Evolutionary conservation across 345 rosid species (phyloP), one percentile per base, ranked within the genome.

Genomic region (Salix caprea): DNA sequence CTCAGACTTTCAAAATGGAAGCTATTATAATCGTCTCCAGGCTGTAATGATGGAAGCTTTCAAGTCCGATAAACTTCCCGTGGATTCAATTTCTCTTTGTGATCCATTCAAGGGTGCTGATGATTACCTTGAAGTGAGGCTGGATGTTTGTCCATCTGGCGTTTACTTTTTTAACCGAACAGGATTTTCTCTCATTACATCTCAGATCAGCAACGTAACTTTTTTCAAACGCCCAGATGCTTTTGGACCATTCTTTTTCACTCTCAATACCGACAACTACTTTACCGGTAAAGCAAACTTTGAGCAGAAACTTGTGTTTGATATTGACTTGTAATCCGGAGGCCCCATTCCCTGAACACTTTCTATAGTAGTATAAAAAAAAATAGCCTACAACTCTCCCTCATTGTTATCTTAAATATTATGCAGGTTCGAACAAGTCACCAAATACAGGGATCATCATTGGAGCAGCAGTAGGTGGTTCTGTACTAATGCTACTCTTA

Each of bases 391-490:
- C 50, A 44, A 4, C 14, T 13, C 50, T 44, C 13, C 50, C 67
- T 26, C 34, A 23, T 12, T n/a, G 34, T 8, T 12, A 62, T n/a
- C 14, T 7, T 62, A 62, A 62, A 65, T 65, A 12, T 65, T 13
- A 15, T 14, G 24, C 30, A 64, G 61, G 10, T 42, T 21, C n/a
- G 2, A 42, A 10, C 15, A 73, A 44, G n/a, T 74, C 76, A 64
- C 19, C 77, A 64, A 44, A 46, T 19, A 74, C 70, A 5, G 70
- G 52, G 7, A 21, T 74, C n/a, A 42, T 74, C 56, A 19, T 74
- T 30, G 76, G 76, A 44, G 70, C 69, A 24, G 69, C 60, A 26
- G 70, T 46, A 26, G 77, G 70, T 44, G 61, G 70, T 64, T 74
- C 19, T 48, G 48, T 30, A 5, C 44, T 74, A 16, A 7, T 46